Base-by-base conservation (phyloP, 202 grass and related monocot genomes). In the Carex sylvatica region DNA sequence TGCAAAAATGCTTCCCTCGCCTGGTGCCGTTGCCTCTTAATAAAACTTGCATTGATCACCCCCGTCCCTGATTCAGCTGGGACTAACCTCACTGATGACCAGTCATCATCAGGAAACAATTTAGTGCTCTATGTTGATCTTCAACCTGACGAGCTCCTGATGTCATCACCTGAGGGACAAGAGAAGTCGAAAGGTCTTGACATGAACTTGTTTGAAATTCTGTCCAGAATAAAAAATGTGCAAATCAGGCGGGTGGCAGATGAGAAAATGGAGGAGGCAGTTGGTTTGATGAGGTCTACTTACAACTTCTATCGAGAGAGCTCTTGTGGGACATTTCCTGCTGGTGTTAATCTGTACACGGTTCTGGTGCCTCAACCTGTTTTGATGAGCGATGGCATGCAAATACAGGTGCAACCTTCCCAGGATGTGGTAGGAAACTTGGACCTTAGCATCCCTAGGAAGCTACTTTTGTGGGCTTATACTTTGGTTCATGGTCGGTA, bases 251-350 rank as follows among this genome's bases (percentile, higher is more conserved):
- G 92, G 89, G 89, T 85, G 80, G 82, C 85, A 12, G 92, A 99
- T 83, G 91, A 90, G 84, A 95, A 93, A 78, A 93, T 93, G 92
- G 96, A 99, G 77, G 89, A 65, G 82, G 91, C 96, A 77, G 89
- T 95, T 86, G 87, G 87, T 61, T 80, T 98, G 70, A 90, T 95
- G 92, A 93, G 86, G 84, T 90, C 85, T 63, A 91, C 87, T 61
- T 98, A 95, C 69, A 98, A 93, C 84, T 95, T 98, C 78, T 98
- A 93, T 70, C 87, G 92, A 81, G 92, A 98, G 70, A 93, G 93
- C 70, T 90, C 89, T 69, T 95, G 88, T 80, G 92, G 89, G 64
- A 92, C 87, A 69, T 92, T 93, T 79, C 92, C 91, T 31, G 80
- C 93, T 2, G 92, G 96, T 85, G 87, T 98, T 81, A 93, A 93